phyloP scores from a whole-genome alignment of 2,329 filamentous ascomycete genomes.

The Claviceps digitariae region DNA sequence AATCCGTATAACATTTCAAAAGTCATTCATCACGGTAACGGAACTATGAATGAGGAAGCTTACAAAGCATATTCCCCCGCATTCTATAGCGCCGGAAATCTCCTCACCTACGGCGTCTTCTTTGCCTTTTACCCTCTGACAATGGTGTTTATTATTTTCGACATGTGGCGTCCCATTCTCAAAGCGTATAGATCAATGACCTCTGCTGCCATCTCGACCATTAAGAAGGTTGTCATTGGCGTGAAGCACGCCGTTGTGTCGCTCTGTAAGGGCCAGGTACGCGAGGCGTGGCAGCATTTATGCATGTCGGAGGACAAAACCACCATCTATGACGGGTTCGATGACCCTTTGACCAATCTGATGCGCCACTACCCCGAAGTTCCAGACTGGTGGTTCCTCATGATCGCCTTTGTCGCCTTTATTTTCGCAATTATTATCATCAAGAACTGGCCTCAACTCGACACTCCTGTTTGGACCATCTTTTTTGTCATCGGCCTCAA shows the following conservation, averaged over 20 bases:
- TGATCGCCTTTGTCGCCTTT: conserved; percentile 20
- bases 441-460: conserved; percentile 15
- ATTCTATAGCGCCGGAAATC: conserved; percentile 29
- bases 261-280: background rate
- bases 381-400: conserved; percentile 33
- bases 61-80: conserved; percentile 27
- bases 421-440: conserved; percentile 16
- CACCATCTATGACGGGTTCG: conserved; percentile 25
- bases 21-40: conserved; percentile 22
- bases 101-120: conserved; percentile 27
- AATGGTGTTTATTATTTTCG: background rate
- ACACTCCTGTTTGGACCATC: conserved; percentile 24
- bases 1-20: conserved; percentile 20
- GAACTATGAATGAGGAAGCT: conserved; percentile 24
- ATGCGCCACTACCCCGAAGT: conserved; percentile 30
- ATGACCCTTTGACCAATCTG: conserved; percentile 16
- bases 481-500: conserved; percentile 26
- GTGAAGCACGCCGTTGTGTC: background rate
- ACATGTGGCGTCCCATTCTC: background rate
- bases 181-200: conserved; percentile 9
- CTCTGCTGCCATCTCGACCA: conserved; percentile 29
- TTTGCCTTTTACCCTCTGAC: conserved; percentile 28
- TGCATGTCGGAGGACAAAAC: conserved; percentile 12
- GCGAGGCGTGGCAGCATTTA: background rate
- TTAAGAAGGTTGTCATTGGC: conserved; percentile 12